Base-by-base conservation (phyloP, 140 eudicot genomes). In the Cichorium intybus region DNA sequence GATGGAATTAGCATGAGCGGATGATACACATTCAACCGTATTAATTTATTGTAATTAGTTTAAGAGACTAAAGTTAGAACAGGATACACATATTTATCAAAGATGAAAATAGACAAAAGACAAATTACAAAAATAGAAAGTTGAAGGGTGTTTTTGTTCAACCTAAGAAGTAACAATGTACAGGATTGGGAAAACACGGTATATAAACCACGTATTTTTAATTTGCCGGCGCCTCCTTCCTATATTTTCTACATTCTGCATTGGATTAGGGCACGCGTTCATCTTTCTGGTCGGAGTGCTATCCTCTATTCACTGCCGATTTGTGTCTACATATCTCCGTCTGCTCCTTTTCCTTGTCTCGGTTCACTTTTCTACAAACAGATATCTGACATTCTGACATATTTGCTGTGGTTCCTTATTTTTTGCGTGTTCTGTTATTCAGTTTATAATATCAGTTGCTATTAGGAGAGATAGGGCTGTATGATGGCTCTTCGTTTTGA, bases 401-500 rank as follows among this genome's bases (percentile, higher is more conserved):
- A 24, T 15, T 17, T 18, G 55, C 46, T 10, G 55, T 3, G 49
- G 9, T 49, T 22, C 41, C 28, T 50, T 71, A n/a, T 51, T n/a
- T 27, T 16, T 27, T 46, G 46, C 63, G 5, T 29, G 28, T n/a
- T 64, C 51, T 63, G 22, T 54, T 37, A 12, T 50, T 18, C 68
- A 56, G 29, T 60, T 45, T 74, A 34, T 41, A 10, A 18, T 34
- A 47, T 35, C 65, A 28, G 7, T 35, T 17, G 62, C 5, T 47
- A 60, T 50, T 24, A 58, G 29, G 1, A 31, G 64, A 70, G 28
- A 66, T 16, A 48, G 28, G 16, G 24, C 51, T 52, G 26, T 10
- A 43, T 23, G 18, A 81, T 81, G 87, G 87, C 87, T 54, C 87
- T 81, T 64, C 87, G 83, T 46, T 81, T 81, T 46, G 83, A 81